Conservation (phyloP, 257 asterid species). For the Przewalskia tangutica region DNA sequence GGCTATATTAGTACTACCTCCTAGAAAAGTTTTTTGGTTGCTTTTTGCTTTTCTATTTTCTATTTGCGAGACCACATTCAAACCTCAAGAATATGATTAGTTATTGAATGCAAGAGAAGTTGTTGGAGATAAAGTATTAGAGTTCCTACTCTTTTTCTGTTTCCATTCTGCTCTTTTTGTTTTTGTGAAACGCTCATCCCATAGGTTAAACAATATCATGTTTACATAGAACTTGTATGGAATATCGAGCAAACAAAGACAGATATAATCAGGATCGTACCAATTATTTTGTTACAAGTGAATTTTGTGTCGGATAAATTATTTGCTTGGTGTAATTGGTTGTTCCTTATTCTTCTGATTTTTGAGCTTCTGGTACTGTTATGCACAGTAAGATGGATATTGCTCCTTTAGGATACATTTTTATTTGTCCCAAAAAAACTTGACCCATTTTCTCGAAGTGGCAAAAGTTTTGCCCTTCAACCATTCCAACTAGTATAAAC, state of each 20-base stretch:
- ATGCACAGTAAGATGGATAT: neutral
- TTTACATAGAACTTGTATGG: neutral
- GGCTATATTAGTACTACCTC: neutral
- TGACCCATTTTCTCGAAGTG: neutral
- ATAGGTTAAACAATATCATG: neutral
- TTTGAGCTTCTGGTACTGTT: neutral
- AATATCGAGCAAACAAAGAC: neutral
- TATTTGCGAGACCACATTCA: neutral
- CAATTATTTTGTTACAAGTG: neutral
- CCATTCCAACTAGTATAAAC: neutral
- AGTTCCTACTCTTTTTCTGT: neutral
- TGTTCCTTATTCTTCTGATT: neutral
- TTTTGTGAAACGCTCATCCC: neutral
- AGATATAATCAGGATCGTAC: neutral
- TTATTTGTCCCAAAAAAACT: neutral
- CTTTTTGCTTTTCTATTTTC: neutral
- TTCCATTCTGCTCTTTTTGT: neutral
- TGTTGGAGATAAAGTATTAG: neutral
- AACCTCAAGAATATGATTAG: neutral
- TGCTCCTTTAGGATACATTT: neutral
- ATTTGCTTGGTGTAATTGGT: neutral
- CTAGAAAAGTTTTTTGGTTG: neutral
- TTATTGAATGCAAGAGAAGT: neutral
- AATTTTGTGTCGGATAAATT: neutral
- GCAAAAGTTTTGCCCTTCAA: neutral